Percentiles rank a stretch among this genome's conserved stretches.
Conservation (phyloP, 192 early-diverging fungal genomes). For the Backusella parvicylindrica region DNA sequence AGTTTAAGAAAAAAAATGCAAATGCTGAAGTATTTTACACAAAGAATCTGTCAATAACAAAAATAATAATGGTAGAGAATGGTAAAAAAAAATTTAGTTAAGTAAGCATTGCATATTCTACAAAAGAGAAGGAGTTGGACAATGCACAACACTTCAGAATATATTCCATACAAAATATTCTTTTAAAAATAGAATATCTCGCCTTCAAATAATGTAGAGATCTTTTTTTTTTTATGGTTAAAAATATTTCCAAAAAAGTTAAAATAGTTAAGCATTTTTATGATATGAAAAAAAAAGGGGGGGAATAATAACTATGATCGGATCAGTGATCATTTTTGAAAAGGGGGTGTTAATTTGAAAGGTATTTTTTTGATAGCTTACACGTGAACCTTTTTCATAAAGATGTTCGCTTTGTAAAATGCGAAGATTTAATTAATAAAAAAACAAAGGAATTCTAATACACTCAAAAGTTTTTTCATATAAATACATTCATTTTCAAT, state of each 20-base stretch:
- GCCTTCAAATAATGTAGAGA: too few species aligned
- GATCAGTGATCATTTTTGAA: background rate
- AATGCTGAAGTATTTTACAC: background rate
- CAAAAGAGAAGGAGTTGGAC: background rate
- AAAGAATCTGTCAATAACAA: background rate
- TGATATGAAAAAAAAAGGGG: background rate
- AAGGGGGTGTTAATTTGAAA: background rate
- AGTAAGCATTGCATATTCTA: background rate
- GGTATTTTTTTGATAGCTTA: background rate
- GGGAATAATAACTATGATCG: background rate
- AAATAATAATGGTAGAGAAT: background rate
- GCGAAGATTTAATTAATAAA: background rate
- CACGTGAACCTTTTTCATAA: background rate
- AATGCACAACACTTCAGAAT: background rate
- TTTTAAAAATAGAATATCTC: too few species aligned
- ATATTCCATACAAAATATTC: background rate
- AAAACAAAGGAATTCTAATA: background rate
- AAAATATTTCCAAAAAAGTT: background rate
- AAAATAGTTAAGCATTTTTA: background rate
- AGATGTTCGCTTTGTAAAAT: background rate
- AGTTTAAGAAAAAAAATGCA: background rate
- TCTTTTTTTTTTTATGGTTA: too few species aligned
- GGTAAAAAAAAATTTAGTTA: too few species aligned
- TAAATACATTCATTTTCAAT: background rate
- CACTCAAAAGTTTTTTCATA: background rate